A percentile compares a stretch with the other conserved stretches of the same genome.
Evolutionary conservation across 2,329 filamentous ascomycete species (phyloP).

Genomic region (Aureobasidium pullulans): DNA sequence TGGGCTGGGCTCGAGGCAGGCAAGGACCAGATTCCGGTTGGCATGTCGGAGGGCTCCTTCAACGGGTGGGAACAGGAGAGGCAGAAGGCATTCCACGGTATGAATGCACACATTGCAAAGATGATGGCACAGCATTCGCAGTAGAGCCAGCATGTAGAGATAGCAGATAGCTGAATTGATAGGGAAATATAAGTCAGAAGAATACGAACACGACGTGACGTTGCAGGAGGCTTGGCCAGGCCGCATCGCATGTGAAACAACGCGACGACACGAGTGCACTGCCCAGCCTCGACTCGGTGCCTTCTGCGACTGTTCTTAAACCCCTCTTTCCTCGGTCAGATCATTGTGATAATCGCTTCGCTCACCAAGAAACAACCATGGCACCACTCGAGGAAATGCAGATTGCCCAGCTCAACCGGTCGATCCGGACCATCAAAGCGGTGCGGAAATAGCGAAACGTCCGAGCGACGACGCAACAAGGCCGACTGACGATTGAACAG

Average conservation of each 20-base stretch:
- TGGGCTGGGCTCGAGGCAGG: slow-evolving; percentile 39
- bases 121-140: slow-evolving; percentile 14
- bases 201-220: slow-evolving; percentile 2
- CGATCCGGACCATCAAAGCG: slow-evolving; percentile 78
- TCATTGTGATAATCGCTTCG: background rate
- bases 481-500: slow-evolving; percentile 39
- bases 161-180: background rate
- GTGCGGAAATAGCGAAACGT: slow-evolving; percentile 41
- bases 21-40: slow-evolving; percentile 47
- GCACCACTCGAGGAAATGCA: slow-evolving; percentile 35
- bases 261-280: background rate
- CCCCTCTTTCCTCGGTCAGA: background rate
- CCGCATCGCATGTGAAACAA: slow-evolving; percentile 10
- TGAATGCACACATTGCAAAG: slow-evolving; percentile 18
- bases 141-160: background rate
- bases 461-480: background rate
- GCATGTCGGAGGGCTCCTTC: slow-evolving; percentile 39
- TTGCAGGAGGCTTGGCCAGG: slow-evolving; percentile 7
- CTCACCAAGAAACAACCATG: slow-evolving; percentile 20
- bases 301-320: background rate
- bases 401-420: slow-evolving; percentile 67
- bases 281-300: background rate
- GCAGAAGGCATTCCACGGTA: slow-evolving; percentile 34
- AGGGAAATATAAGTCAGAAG: background rate
- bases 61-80: slow-evolving; percentile 36